Conservation (phyloP, 2,329 filamentous ascomycete species). For the Curvularia spicifera region DNA sequence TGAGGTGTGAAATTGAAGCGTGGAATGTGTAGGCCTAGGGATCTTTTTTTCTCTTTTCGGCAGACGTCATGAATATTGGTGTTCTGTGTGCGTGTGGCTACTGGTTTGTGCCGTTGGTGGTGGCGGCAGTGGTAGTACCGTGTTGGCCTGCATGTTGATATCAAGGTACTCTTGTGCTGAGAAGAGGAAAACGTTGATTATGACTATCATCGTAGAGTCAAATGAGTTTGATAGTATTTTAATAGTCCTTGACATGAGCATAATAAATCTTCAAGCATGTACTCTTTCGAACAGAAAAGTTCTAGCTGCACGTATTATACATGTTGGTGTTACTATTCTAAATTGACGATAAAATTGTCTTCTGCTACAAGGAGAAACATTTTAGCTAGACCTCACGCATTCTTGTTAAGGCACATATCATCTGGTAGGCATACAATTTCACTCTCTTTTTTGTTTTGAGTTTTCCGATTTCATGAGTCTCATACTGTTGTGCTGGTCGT, state of each 20-base stretch:
- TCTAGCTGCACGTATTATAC: too few species aligned
- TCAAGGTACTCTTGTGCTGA: slow-evolving; percentile 4
- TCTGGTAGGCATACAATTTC: not conserved
- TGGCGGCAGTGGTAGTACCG: slow-evolving; percentile 2
- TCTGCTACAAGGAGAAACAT: not conserved
- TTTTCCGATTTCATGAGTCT: not conserved
- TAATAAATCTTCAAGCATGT: not conserved
- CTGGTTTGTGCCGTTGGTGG: not conserved
- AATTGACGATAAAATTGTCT: not conserved
- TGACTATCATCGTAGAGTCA: not conserved
- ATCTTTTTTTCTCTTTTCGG: not conserved
- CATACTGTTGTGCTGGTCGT: not conserved
- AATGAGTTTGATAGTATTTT: not conserved
- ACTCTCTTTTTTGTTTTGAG: not conserved
- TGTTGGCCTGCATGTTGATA: slow-evolving; percentile 4
- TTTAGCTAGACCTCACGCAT: not conserved
- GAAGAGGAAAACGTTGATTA: not conserved
- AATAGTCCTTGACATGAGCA: not conserved
- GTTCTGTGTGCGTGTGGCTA: not conserved
- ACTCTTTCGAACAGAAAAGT: not conserved
- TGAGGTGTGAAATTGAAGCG: not conserved
- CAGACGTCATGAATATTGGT: not conserved
- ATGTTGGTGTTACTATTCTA: not conserved
- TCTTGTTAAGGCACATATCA: not conserved
- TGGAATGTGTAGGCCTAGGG: not conserved